Conservation (phyloP, 192 early-diverging fungal genomes). For the Allomyces macrogynus region DNA sequence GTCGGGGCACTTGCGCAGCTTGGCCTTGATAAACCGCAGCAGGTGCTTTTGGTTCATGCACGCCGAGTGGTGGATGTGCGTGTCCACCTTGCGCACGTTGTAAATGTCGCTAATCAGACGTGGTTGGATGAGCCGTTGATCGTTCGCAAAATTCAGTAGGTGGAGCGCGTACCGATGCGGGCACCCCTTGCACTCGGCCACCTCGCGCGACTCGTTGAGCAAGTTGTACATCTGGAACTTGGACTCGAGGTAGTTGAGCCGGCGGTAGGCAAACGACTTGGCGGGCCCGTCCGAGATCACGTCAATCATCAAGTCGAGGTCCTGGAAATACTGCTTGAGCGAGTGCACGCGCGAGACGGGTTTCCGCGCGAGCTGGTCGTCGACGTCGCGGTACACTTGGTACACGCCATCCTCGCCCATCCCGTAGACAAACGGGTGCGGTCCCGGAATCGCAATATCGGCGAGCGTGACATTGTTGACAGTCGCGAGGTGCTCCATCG, state of each 20-base stretch:
- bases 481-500: background rate
- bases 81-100: constrained; percentile 95
- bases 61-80: constrained; percentile 78
- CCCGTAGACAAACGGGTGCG: constrained; percentile 16
- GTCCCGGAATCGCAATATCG: constrained; percentile 18
- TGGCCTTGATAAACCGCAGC: constrained; percentile 83
- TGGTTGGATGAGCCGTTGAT: too few species aligned
- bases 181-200: constrained; percentile 62
- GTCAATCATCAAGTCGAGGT: constrained; percentile 58
- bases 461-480: constrained; percentile 16
- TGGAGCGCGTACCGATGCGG: background rate
- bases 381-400: constrained; percentile 20
- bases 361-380: constrained; percentile 7
- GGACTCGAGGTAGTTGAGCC: constrained; percentile 72
- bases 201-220: constrained; percentile 84
- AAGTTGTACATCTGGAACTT: constrained; percentile 86
- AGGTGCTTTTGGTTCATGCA: constrained; percentile 97
- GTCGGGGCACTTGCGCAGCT: constrained; percentile 53
- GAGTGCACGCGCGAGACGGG: constrained; percentile 35
- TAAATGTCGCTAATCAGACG: constrained; percentile 64
- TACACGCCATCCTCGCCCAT: constrained; percentile 42
- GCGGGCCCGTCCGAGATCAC: constrained; percentile 71
- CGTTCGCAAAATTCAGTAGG: too few species aligned
- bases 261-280: constrained; percentile 77
- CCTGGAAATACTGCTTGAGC: constrained; percentile 66